phyloP scores from a whole-genome alignment of 306 rosid species.

The Corylus americana region DNA sequence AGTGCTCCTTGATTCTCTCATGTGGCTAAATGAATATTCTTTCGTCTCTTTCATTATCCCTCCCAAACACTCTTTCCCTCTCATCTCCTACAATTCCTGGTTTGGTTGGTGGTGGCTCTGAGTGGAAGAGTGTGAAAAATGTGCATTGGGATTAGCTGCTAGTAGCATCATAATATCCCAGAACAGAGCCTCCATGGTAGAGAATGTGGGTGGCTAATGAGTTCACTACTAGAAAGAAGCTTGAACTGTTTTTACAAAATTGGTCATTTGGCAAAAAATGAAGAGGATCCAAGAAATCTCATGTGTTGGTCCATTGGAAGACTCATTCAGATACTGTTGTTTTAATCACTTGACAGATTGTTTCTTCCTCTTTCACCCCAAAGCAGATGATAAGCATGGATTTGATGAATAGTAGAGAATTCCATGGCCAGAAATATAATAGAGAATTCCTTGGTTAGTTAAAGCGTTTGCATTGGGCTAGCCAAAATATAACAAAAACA shows the following conservation, averaged over 20 bases:
- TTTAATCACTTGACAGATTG: not conserved
- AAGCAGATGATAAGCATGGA: not conserved
- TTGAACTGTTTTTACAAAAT: not conserved
- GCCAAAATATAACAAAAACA: too few species aligned
- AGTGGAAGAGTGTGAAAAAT: not conserved
- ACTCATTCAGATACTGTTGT: not conserved
- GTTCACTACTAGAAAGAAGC: not conserved
- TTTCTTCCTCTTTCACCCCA: not conserved
- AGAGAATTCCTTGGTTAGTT: too few species aligned
- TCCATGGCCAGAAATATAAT: not conserved
- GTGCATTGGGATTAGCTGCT: constrained; percentile 37
- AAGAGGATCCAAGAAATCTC: not conserved
- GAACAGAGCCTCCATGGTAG: constrained; percentile 25
- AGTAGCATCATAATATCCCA: constrained; percentile 31
- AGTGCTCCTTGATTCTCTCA: not conserved
- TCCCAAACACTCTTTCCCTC: not conserved
- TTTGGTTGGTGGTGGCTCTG: not conserved
- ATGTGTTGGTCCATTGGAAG: not conserved
- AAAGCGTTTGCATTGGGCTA: too few species aligned
- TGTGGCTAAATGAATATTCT: not conserved
- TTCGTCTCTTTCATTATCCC: not conserved
- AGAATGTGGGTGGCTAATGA: too few species aligned
- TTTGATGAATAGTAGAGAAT: not conserved
- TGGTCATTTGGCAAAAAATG: not conserved
- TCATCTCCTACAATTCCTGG: not conserved